A percentile compares a stretch with the other conserved stretches of the same genome.
Conservation (phyloP, 164 flowering plant species). For the Malania oleifera region DNA sequence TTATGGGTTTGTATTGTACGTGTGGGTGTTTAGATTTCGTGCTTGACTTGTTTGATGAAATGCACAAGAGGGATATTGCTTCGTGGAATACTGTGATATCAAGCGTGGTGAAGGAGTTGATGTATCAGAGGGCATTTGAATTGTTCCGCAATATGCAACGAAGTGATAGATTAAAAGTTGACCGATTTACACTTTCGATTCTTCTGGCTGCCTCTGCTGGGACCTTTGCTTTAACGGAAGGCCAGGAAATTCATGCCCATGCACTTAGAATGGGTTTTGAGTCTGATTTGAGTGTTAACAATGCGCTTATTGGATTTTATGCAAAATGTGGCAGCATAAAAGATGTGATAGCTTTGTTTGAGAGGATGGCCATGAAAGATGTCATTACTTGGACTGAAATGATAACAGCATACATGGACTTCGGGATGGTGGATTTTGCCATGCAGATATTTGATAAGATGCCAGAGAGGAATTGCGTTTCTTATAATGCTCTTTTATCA, state of each 20-base stretch:
- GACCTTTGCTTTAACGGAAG: slow-evolving; percentile 24
- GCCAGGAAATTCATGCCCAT: slow-evolving; percentile 63
- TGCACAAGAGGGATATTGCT: slow-evolving; percentile 54
- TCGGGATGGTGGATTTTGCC: slow-evolving; percentile 60
- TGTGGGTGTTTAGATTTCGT: slow-evolving; percentile 38
- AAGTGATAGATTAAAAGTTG: slow-evolving; percentile 34
- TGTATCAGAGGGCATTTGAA: slow-evolving; percentile 46
- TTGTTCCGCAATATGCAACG: slow-evolving; percentile 46
- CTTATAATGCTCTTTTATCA: slow-evolving; percentile 66
- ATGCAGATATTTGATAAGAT: slow-evolving; percentile 47
- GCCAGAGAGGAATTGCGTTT: slow-evolving; percentile 59
- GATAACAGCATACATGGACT: slow-evolving; percentile 62
- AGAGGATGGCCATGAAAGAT: slow-evolving; percentile 53
- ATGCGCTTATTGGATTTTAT: slow-evolving; percentile 76
- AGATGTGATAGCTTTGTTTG: slow-evolving; percentile 44
- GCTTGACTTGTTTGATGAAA: slow-evolving; percentile 54
- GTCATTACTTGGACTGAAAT: slow-evolving; percentile 73
- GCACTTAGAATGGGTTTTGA: slow-evolving; percentile 56
- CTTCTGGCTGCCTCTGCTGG: slow-evolving; percentile 55
- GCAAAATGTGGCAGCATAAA: slow-evolving; percentile 44
- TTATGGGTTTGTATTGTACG: slow-evolving; percentile 57
- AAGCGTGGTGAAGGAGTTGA: slow-evolving; percentile 40
- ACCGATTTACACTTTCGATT: slow-evolving; percentile 57
- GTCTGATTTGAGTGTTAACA: slow-evolving; percentile 55
- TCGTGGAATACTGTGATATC: slow-evolving; percentile 83